Base-by-base conservation (phyloP, 495 filamentous ascomycete species). In the Lasiosphaeriaceae sp. region DNA sequence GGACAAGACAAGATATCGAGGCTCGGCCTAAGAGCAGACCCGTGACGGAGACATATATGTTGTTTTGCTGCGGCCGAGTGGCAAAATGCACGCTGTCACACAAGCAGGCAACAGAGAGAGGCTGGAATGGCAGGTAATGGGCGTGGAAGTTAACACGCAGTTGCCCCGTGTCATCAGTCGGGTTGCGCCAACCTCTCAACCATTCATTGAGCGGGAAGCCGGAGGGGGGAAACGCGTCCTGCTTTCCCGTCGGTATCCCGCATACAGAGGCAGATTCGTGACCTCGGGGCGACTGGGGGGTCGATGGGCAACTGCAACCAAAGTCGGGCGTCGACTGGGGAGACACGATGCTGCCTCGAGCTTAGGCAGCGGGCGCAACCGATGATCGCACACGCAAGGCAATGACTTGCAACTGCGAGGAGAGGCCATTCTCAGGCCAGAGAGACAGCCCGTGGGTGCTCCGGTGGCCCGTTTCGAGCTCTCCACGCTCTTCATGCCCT, bases 1-100 rank as follows among this genome's bases (percentile, higher is more conserved):
- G 9, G 26, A 31, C 46, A 58, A 39, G 52, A 57, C 43, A 35
- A 56, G 44, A 48, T 45, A 51, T n/a, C n/a, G 22, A 60, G 50
- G 11, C 17, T 41, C 45, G 53, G 21, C 31, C 48, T 31, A 4
- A 58, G 53, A 58, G 39, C 37, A 21, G 63, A 56, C 55, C 58
- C 65, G 46, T 54, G 63, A 68, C 57, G 61, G 56, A 60, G 63
- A 68, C 52, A 66, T 68, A 66, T 70, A 68, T 65, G 53, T 44
- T 56, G 44, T 57, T 43, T 22, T 48, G 54, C 45, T 44, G 43
- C 49, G 50, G 54, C 50, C 58, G 57, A 55, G 66, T 67, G 64
- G 64, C 65, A 64, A 69, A 62, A 51, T 63, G 57, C 52, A 59
- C 35, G 57, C 57, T 68, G 58, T 58, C 59, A 59, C 62, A 52